Conservation (phyloP, 2,329 filamentous ascomycete species). For the Aspergillus pseudoglaucus region DNA sequence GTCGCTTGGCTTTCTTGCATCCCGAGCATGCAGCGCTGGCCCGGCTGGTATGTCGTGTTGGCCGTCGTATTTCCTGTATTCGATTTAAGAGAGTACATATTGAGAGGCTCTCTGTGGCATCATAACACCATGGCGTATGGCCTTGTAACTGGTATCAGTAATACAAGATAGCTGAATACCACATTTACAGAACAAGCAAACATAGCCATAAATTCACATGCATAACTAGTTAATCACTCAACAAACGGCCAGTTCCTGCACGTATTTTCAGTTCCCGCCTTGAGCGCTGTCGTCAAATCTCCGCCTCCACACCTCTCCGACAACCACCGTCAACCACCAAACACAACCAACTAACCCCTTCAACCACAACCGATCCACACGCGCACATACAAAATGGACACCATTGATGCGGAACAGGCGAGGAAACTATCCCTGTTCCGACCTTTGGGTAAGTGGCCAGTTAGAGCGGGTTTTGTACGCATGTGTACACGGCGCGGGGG, state of each 20-base stretch:
- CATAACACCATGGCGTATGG: too few species aligned
- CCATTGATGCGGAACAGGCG: constrained; percentile 34
- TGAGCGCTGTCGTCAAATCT: constrained; percentile 14
- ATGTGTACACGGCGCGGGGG: neutral
- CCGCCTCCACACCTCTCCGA: neutral
- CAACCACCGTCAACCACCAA: neutral
- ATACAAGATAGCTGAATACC: too few species aligned
- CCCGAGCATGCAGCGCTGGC: too few species aligned
- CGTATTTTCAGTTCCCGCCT: constrained; percentile 13
- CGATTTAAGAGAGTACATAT: too few species aligned
- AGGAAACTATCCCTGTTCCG: constrained; percentile 39
- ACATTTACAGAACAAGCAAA: neutral
- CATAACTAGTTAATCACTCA: neutral
- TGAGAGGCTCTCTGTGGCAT: too few species aligned
- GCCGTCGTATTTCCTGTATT: too few species aligned
- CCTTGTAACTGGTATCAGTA: too few species aligned
- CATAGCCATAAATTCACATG: neutral
- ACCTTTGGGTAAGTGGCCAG: constrained; percentile 39
- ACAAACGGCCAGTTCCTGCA: neutral
- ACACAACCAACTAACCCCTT: neutral
- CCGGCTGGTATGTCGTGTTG: too few species aligned
- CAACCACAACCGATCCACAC: neutral
- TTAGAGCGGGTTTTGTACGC: constrained; percentile 17
- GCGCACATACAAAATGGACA: neutral
- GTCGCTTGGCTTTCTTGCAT: too few species aligned